Evolutionary conservation across 2,329 filamentous ascomycete genomes (phyloP).

Genomic region (Trichophyton schoenleinii): DNA sequence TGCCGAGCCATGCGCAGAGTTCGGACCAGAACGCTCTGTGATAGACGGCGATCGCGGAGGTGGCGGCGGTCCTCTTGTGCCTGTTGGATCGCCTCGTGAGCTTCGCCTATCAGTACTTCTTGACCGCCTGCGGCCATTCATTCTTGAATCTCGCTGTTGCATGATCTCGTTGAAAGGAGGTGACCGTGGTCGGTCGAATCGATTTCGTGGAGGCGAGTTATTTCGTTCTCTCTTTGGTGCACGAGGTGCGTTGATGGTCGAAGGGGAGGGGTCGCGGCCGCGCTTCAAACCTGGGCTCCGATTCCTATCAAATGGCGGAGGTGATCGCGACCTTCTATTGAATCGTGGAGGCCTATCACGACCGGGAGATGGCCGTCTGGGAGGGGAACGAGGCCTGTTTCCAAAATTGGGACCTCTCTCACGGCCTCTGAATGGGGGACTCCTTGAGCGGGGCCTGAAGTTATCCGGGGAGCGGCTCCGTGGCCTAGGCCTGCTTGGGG

Average conservation of each 20-base stretch:
- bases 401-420: constrained; percentile 23
- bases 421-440: constrained; percentile 26
- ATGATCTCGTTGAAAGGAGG: constrained; percentile 28
- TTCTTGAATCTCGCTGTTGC: constrained; percentile 25
- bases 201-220: constrained; percentile 18
- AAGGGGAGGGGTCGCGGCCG: constrained; percentile 26
- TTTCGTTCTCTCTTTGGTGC: constrained; percentile 25
- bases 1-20: constrained; percentile 43
- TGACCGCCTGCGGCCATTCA: constrained; percentile 33
- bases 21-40: constrained; percentile 34
- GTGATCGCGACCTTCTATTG: constrained; percentile 25
- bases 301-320: constrained; percentile 22
- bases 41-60: constrained; percentile 44
- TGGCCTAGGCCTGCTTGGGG: constrained; percentile 23
- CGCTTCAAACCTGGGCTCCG: constrained; percentile 25
- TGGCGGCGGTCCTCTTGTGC: constrained; percentile 42
- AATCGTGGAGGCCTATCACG: constrained; percentile 30
- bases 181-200: constrained; percentile 29
- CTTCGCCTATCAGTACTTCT: constrained; percentile 43
- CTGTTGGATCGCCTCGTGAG: constrained; percentile 36
- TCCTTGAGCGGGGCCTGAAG: constrained; percentile 31
- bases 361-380: constrained; percentile 30
- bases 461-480: constrained; percentile 32
- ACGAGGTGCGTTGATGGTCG: constrained; percentile 21
- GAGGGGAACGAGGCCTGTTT: constrained; percentile 26